Conservation (phyloP, 2,329 filamentous ascomycete species). For the Leptographium wingfieldii region DNA sequence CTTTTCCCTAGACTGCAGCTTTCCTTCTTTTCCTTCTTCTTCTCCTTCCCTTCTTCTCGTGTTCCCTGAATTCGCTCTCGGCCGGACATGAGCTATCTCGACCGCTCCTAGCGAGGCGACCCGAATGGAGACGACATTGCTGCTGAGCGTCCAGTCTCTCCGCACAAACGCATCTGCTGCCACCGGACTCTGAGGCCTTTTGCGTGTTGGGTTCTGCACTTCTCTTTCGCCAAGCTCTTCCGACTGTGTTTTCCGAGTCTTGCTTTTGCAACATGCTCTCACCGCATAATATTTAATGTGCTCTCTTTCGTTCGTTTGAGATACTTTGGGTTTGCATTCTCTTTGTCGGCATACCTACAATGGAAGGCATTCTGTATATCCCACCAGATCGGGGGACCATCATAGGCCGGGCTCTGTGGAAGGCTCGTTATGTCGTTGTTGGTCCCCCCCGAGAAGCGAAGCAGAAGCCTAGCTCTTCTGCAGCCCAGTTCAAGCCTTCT, state of each 20-base stretch:
- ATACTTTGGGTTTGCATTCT: neutral
- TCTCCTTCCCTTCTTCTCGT: neutral
- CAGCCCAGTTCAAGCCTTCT: neutral
- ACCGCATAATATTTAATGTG: slow-evolving; percentile 3
- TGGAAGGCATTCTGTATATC: slow-evolving; percentile 37
- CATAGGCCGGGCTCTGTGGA: slow-evolving; percentile 39
- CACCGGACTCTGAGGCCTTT: neutral
- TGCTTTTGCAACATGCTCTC: slow-evolving; percentile 6
- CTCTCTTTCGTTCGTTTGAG: neutral
- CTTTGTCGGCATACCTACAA: slow-evolving; percentile 12
- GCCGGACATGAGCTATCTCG: neutral
- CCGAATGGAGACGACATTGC: neutral
- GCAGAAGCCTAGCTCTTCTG: neutral
- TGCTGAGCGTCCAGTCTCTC: neutral
- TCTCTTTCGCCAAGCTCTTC: neutral
- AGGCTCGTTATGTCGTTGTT: slow-evolving; percentile 48
- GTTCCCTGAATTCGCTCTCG: neutral
- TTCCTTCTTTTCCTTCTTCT: neutral
- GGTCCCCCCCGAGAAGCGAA: slow-evolving; percentile 28
- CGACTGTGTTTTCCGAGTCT: neutral
- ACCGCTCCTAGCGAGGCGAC: neutral
- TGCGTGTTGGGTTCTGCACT: neutral
- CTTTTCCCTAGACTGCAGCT: neutral
- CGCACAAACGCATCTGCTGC: neutral
- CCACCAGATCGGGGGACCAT: slow-evolving; percentile 40